Percentiles rank a stretch among this genome's conserved stretches.
These are phyloP conservation scores for Amanita phalloides DNA, from an alignment of 768 basidiomycete species.

Conservation along the genomic window DNA sequence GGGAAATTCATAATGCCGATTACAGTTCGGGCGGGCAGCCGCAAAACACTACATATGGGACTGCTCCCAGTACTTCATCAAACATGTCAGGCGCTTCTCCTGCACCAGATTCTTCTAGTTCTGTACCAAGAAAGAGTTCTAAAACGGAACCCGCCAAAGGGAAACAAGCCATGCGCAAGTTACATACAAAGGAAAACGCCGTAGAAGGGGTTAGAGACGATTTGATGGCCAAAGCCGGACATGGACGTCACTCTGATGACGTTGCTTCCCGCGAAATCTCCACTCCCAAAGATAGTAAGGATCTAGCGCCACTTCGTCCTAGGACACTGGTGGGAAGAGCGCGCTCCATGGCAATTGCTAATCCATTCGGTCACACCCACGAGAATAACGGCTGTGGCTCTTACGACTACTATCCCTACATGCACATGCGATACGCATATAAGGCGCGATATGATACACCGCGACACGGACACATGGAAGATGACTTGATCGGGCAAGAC, in stretches of 20 bases:
- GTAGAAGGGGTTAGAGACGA: no score
- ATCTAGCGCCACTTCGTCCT: not conserved
- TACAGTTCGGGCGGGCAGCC: not conserved
- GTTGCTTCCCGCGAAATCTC: not conserved
- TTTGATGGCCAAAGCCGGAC: not conserved
- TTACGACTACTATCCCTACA: not conserved
- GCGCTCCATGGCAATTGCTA: not conserved
- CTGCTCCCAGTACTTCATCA: not conserved
- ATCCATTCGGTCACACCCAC: not conserved
- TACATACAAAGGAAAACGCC: not conserved
- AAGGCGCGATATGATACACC: not conserved
- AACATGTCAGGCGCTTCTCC: not conserved
- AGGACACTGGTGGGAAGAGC: not conserved
- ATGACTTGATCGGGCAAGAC: not conserved
- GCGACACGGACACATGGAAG: not conserved
- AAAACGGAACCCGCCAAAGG: not conserved
- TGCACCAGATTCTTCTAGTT: not conserved
- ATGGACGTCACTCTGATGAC: not conserved
- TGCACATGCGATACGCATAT: not conserved
- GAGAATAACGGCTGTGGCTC: not conserved
- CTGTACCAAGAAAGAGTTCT: not conserved
- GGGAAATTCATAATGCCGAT: constrained; percentile 5
- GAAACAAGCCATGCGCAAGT: not conserved
- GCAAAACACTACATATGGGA: not conserved
- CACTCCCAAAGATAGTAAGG: not conserved